phyloP scores from a whole-genome alignment of 257 asterid genomes.

The Solanum ossicruentum region DNA sequence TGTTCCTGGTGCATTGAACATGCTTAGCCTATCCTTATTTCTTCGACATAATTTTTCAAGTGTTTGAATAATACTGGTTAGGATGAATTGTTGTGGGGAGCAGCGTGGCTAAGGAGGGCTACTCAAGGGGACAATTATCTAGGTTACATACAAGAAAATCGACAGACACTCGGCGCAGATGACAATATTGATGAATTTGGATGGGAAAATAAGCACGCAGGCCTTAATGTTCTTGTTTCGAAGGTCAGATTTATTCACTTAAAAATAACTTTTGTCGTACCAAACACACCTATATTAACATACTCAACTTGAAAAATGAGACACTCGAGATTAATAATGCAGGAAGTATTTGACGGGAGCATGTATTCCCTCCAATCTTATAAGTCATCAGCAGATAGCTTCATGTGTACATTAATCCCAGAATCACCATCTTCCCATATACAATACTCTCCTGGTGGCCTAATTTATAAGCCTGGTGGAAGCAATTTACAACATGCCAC shows the following conservation, averaged over 20 bases:
- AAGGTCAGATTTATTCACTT: slow-evolving; percentile 28
- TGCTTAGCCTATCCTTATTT: too few relatives aligned
- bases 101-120: slow-evolving; percentile 93
- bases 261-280: background rate
- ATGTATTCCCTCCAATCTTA: slow-evolving; percentile 57
- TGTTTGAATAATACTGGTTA: background rate
- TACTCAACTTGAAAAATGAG: background rate
- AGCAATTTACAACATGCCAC: slow-evolving; percentile 95
- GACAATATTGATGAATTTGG: slow-evolving; percentile 89
- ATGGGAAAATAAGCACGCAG: slow-evolving; percentile 99
- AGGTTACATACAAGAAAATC: slow-evolving; percentile 63
- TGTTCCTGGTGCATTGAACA: too few relatives aligned
- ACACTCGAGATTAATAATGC: slow-evolving; percentile 1
- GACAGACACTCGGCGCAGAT: slow-evolving; percentile 77
- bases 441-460: slow-evolving; percentile 76
- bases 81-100: slow-evolving; percentile 99
- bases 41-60: background rate
- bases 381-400: slow-evolving; percentile 84
- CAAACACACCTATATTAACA: background rate
- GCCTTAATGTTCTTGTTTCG: slow-evolving; percentile 76
- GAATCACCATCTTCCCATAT: slow-evolving; percentile 70
- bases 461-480: slow-evolving; percentile 81
- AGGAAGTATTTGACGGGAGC: slow-evolving; percentile 72
- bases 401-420: slow-evolving; percentile 86
- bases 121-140: slow-evolving; percentile 58